phyloP scores from a whole-genome alignment of 805 yeast genomes.

The Saccharomycopsis oosterbeekiorum region DNA sequence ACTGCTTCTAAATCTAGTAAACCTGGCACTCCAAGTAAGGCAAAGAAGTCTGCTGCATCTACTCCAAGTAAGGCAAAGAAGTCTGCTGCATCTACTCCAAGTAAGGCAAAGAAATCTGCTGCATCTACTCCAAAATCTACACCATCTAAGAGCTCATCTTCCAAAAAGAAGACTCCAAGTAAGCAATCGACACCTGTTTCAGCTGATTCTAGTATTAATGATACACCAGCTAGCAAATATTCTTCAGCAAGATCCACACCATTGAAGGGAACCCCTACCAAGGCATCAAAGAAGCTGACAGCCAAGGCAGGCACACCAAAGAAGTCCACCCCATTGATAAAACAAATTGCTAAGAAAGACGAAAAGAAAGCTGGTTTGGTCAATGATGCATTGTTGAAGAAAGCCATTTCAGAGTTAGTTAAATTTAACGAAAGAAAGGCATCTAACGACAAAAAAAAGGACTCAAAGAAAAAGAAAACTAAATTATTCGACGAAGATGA shows the following conservation, averaged over 20 bases:
- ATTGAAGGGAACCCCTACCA: conserved; percentile 14
- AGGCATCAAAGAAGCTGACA: conserved; percentile 5
- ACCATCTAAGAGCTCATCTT: background rate
- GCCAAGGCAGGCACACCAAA: conserved; percentile 4
- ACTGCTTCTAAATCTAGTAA: background rate
- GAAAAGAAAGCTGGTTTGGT: conserved; percentile 19
- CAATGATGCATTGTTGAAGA: background rate
- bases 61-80: too few relatives aligned
- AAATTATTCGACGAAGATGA: conserved; percentile 52
- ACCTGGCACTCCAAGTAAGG: conserved; percentile 1
- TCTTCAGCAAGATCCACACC: conserved; percentile 8
- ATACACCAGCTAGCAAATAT: conserved; percentile 1
- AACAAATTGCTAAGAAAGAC: conserved; percentile 5
- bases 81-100: too few relatives aligned
- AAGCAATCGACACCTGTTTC: background rate
- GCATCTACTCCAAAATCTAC: background rate
- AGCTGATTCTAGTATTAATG: background rate
- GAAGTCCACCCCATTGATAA: conserved; percentile 6
- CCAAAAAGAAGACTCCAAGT: background rate
- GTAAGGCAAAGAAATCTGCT: background rate
- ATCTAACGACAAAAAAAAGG: conserved; percentile 24
- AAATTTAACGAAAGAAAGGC: conserved; percentile 40
- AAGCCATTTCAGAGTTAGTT: conserved; percentile 56
- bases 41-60: too few relatives aligned
- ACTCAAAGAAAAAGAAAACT: conserved; percentile 25